Conservation (phyloP, 192 early-diverging fungal genomes). For the Rhizophagus sp. region DNA sequence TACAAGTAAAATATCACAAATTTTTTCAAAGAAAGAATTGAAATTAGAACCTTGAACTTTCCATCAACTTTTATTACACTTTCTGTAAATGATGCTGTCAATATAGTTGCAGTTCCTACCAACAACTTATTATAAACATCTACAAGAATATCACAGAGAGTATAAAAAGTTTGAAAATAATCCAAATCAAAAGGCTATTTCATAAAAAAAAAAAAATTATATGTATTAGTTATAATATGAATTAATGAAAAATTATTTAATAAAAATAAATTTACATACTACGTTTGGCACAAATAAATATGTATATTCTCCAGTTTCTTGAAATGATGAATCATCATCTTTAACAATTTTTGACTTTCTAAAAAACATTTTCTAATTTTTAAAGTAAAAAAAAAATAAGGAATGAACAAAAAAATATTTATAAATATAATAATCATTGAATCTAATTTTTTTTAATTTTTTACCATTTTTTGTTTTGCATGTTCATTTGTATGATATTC, state of each 20-base stretch:
- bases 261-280: slow-evolving; percentile 32
- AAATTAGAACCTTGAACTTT: slow-evolving; percentile 52
- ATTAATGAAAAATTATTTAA: neutral
- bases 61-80: slow-evolving; percentile 65
- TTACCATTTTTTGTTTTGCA: slow-evolving; percentile 49
- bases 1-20: neutral
- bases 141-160: slow-evolving; percentile 61
- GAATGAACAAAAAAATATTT: neutral
- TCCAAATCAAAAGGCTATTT: slow-evolving; percentile 65
- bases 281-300: slow-evolving; percentile 45
- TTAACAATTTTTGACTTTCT: slow-evolving; percentile 43
- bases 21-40: neutral
- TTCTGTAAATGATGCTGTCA: slow-evolving; percentile 58
- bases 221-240: neutral
- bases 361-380: slow-evolving; percentile 51
- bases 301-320: slow-evolving; percentile 43
- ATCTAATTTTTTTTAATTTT: neutral
- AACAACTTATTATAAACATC: slow-evolving; percentile 59
- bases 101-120: slow-evolving; percentile 28
- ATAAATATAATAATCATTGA: neutral
- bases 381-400: neutral
- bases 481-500: slow-evolving; percentile 48
- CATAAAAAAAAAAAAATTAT: neutral
- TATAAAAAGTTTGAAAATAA: slow-evolving; percentile 69
- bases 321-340: slow-evolving; percentile 39